Percentiles rank a stretch among this genome's conserved stretches.
Conservation (phyloP, 2,329 filamentous ascomycete species). For the Aspergillus pseudonomiae region DNA sequence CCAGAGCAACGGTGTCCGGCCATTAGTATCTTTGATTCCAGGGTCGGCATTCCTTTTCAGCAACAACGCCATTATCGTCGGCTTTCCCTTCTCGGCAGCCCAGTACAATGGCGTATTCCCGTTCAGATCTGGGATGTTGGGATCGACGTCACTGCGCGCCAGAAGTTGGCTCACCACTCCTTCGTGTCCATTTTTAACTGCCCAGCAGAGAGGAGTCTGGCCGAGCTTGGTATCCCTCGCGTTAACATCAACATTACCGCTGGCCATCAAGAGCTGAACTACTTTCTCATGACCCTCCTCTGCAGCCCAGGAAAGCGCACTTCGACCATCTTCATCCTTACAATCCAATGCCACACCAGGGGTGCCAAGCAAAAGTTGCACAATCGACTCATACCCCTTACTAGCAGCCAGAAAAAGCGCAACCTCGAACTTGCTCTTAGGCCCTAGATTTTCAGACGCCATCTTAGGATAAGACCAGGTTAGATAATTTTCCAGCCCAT, state of each 20-base stretch:
- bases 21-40: slow-evolving; percentile 12
- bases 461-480: background rate
- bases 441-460: background rate
- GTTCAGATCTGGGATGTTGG: slow-evolving; percentile 17
- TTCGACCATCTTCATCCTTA: slow-evolving; percentile 23
- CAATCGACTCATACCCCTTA: slow-evolving; percentile 29
- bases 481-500: background rate
- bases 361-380: slow-evolving; percentile 24
- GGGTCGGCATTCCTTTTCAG: slow-evolving; percentile 20
- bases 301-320: slow-evolving; percentile 28
- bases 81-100: slow-evolving; percentile 24
- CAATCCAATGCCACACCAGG: slow-evolving; percentile 26
- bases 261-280: slow-evolving; percentile 20
- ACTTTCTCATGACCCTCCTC: slow-evolving; percentile 26
- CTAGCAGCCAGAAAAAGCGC: slow-evolving; percentile 28
- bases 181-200: slow-evolving; percentile 22
- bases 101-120: slow-evolving; percentile 22
- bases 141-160: slow-evolving; percentile 18
- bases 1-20: slow-evolving; percentile 17
- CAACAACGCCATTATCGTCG: slow-evolving; percentile 25
- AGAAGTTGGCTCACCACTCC: slow-evolving; percentile 19
- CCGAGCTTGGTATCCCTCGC: slow-evolving; percentile 16
- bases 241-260: slow-evolving; percentile 19
- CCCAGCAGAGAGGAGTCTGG: slow-evolving; percentile 24
- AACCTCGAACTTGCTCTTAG: slow-evolving; percentile 25